Evolutionary conservation across 192 early-diverging fungal species (phyloP), one percentile per base, ranked within the genome.

Genomic region (Endogone sp.): DNA sequence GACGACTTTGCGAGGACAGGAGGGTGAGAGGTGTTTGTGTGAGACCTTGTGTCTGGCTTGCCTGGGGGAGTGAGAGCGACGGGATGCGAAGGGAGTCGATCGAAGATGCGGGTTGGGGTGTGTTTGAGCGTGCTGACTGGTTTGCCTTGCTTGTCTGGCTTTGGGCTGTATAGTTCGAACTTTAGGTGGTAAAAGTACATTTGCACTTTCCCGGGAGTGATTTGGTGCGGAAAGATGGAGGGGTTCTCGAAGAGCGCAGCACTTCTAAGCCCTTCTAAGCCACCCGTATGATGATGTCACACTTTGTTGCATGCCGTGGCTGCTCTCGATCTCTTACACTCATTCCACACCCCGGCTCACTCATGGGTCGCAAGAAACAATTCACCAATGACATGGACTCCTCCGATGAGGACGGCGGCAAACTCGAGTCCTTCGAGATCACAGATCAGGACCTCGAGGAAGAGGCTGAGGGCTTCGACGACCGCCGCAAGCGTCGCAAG

Each of bases 391-490:
- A 72, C 27, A 69, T 69, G 56, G 79, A 80, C 55, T 70, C 71
- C 0, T 81, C 70, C 16, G 64, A 74, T 44, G 75, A 74, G 60
- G 76, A 77, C 49, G 61, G 28, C 0, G 70, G 67, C 0, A 72
- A 72, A 29, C 21, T 49, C 13, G 66, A 71, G 54, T 66, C 71
- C 24, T 75, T 78, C 55, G 79, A 82, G 55, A 58, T 80, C 3
- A 70, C 66, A 10, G 70, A 81, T 21, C 75, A 75, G 22, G 86
- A 90, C 74, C 72, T 84, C 13, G 84, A 84, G 9, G 84, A 82
- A 54, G 86, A 89, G 70, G 62, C 71, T 9, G 76, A 73, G 28
- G 81, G 84, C 63, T 89, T 90, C 59, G 71, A 63, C 64, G 79
- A 81, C 67, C 66, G 56, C 11, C 22, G 62, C 56, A 71, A 74